Base-by-base conservation (phyloP, 2,329 filamentous ascomycete genomes). In the Fusarium goolgardi region DNA sequence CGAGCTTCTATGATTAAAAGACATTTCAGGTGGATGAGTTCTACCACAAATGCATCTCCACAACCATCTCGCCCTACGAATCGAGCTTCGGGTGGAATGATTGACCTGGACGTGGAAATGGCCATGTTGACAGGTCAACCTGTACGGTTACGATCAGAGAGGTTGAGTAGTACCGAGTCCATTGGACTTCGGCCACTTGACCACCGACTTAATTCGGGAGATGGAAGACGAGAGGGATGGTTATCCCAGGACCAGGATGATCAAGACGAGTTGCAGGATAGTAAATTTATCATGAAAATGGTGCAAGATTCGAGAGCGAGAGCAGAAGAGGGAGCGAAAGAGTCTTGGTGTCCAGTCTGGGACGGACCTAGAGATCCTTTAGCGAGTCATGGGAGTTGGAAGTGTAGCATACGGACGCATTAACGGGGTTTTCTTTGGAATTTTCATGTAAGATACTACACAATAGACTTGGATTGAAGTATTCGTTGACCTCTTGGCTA, bases 291-390 rank as follows among this genome's bases (percentile, higher is more conserved):
- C 16, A 71, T 71, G 69, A 60, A 61, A 16, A 71, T 61, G 69
- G 68, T 71, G 1, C 58, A 69, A 23, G 46, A 53, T 9, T 71
- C 69, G n/a, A 62, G 55, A 47, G 46, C 57, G 16, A 32, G 56
- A 18, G 63, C 58, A n/a, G 65, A 69, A 12, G 46, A 67, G 25
- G 69, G 69, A 1, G 56, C 65, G 2, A 55, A 71, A 35, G 69
- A 67, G 31, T 65, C 63, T 32, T 70, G 69, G 69, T 71, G 69
- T 58, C 69, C 69, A 3, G 69, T 71, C 6, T 71, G 69, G 69
- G 69, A 71, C 15, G 69, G 69, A 10, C 69, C 69, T 11, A 67
- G 69, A 29, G 68, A 71, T 23, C 53, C 63, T 16, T 21, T 65
- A 27, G 59, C 53, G 10, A 70, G 63, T 45, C 51, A 67, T 34